Base-by-base conservation (phyloP, 139 green algal genomes). In the Chlorella sp. region DNA sequence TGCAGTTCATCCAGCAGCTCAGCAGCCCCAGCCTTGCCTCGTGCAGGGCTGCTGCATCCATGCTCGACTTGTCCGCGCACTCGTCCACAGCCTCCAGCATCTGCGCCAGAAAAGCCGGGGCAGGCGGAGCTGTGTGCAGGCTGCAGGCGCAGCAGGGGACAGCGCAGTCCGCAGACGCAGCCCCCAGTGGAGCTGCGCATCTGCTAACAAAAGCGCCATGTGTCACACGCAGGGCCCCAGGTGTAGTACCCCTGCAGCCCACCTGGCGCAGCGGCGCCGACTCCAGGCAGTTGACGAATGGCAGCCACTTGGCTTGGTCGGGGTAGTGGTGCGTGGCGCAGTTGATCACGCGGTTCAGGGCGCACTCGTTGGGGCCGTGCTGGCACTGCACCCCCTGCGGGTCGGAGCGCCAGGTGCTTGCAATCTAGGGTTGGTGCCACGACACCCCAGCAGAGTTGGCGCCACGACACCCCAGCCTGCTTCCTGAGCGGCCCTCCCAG, bases 291-390 rank as follows among this genome's bases (percentile, higher is more conserved):
- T 19, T 28, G 30, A 86, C 81, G 67, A 87, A 89, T 17, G 81
- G 81, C 32, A 87, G 81, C 76, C 76, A 89, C 14, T 48, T 41
- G 19, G 80, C 38, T 48, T 85, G 85, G 1, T 28, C 51, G 1
- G 76, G 76, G 24, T 51, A 40, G 19, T 82, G 54, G 8, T 80
- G 46, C 30, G 74, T 44, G 7, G 85, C 88, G 54, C 88, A 91
- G 69, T 70, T 85, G 41, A 91, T 46, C 7, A 89, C 70, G 11
- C 78, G 64, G 69, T 91, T 88, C 40, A 91, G 79, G 3, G 62
- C 38, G 64, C 85, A 90, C 73, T 91, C 88, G n/a, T 43, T 73
- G 34, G 79, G 70, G 16, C 85, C 85, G 44, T 88, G 85, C 85
- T 88, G 85, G 80, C 85, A 88, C 16, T 19, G 16, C 14, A 73